phyloP scores from a whole-genome alignment of 345 rosid species.

The Rhodamnia argentea region DNA sequence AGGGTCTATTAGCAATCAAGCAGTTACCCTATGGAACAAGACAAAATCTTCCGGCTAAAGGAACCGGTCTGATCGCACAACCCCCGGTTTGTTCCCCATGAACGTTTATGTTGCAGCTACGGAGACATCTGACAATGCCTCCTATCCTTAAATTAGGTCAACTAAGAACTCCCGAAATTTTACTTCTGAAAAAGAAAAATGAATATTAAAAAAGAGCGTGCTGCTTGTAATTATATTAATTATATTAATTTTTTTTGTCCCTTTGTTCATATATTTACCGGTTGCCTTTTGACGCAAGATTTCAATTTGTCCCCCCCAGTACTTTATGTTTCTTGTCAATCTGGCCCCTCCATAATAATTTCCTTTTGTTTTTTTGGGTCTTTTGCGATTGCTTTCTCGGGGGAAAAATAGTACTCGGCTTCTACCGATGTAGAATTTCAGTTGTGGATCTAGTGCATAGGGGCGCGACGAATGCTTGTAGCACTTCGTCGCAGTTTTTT shows the following conservation, averaged over 20 bases:
- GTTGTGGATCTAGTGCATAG: too few relatives aligned
- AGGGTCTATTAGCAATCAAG: not conserved
- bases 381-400: too few relatives aligned
- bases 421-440: too few relatives aligned
- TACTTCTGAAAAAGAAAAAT: accelerated
- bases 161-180: not conserved
- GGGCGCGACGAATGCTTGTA: too few relatives aligned
- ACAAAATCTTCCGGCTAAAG: not conserved
- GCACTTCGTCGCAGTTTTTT: too few relatives aligned
- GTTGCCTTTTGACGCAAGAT: not conserved
- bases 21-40: not conserved
- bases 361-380: too few relatives aligned
- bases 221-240: not conserved
- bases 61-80: not conserved
- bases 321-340: too few relatives aligned
- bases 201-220: accelerated
- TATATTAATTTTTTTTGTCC: not conserved
- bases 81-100: not conserved
- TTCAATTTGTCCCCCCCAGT: too few relatives aligned
- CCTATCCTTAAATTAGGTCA: not conserved
- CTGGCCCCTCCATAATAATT: too few relatives aligned
- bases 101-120: not conserved
- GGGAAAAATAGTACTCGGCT: too few relatives aligned
- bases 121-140: not conserved
- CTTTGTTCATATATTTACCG: not conserved